Evolutionary conservation across 2,329 filamentous ascomycete species (phyloP), one percentile per base, ranked within the genome.

Genomic region (Fusarium irregulare): DNA sequence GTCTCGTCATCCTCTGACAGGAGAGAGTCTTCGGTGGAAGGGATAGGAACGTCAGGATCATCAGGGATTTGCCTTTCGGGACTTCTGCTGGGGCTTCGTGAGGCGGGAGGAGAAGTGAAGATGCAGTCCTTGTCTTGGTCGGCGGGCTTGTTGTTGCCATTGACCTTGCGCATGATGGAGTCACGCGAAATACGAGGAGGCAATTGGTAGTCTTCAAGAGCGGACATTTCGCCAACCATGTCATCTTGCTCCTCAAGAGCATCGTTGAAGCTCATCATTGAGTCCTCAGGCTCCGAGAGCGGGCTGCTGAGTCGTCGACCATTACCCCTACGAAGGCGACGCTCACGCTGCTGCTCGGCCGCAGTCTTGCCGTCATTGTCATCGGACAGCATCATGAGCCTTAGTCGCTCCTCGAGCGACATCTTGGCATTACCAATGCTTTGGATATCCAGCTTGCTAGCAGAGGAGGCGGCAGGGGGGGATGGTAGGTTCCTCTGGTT

Each of bases 1-100:
- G 83, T 80, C 21, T 83, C 80, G 5, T 83, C 80, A 14, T 84
- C 78, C 41, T 56, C 54, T 21, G 54, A 56, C 23, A 49, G 27
- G 7, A 88, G 83, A 3, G 86, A 88, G 70, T 89, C 89, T 80
- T 98, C 95, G 16, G 93, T 91, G 37, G 93, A 97, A 21, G 93
- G 94, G 72, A 98, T 93, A 0, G 95, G 93, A 42, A 96, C 88
- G 78, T 98, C 95, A 9, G 95, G 95, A 77, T 98, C 94, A 64
- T 93, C 86, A 32, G 88, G 82, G 50, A 88, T 83, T 61, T 81
- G 84, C 13, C 83, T 85, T 62, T 88, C 85, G 21, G 88, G 85
- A 71, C 82, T 89, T 59, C 72, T 75, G 46, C 70, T 74, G 4
- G 73, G 76, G 57, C 81, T 85, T 50, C 68, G 60, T 4, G 87